Conservation (phyloP, 495 filamentous ascomycete species). For the Podospora pseudopauciseta region DNA sequence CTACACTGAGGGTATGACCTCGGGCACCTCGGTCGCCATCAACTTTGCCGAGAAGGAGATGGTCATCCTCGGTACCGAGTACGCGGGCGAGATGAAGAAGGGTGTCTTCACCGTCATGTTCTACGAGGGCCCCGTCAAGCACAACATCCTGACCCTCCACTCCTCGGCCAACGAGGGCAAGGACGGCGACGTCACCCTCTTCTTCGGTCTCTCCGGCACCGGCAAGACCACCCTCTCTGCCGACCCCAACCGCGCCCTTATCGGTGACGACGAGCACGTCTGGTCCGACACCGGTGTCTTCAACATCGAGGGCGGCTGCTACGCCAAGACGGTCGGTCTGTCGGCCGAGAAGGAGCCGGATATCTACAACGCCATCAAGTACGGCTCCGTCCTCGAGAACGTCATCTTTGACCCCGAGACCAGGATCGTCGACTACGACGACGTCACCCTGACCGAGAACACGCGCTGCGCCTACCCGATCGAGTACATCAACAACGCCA, state of each 20-base stretch:
- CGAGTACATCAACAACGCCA: constrained; percentile 97
- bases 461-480: constrained; percentile 98
- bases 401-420: constrained; percentile 92
- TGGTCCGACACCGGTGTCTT: constrained; percentile 96
- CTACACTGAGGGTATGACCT: constrained; percentile 98
- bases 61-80: constrained; percentile 99
- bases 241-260: constrained; percentile 91
- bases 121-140: constrained; percentile 99
- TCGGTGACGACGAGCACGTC: constrained; percentile 99
- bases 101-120: constrained; percentile 98
- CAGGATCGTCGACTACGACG: constrained; percentile 91
- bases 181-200: constrained; percentile 91
- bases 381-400: constrained; percentile 97
- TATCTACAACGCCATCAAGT: constrained; percentile 94
- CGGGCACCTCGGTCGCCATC: constrained; percentile 68
- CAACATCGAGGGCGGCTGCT: constrained; percentile 99
- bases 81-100: constrained; percentile 99
- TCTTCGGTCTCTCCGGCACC: constrained; percentile 98
- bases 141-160: constrained; percentile 97
- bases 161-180: constrained; percentile 94
- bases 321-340: constrained; percentile 97
- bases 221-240: constrained; percentile 98
- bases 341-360: constrained; percentile 98
- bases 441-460: constrained; percentile 93
- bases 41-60: constrained; percentile 81